phyloP scores from a whole-genome alignment of 306 rosid genomes.

The Calophaca sinica region DNA sequence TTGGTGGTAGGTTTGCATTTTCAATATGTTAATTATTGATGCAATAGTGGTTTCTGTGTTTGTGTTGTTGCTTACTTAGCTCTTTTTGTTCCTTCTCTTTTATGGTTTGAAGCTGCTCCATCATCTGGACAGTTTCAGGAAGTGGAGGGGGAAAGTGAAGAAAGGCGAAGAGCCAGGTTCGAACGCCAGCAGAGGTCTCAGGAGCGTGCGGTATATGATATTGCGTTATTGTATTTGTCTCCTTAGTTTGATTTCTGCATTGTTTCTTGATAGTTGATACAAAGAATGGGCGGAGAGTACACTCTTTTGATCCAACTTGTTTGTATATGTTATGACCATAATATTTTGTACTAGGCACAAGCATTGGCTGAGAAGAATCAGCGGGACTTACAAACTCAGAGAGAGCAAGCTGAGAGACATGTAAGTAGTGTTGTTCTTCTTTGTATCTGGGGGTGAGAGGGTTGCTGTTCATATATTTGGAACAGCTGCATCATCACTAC shows the following conservation, averaged over 20 bases:
- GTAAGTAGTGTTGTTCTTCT: constrained; percentile 54
- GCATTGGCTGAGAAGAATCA: constrained; percentile 97
- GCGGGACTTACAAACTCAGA: constrained; percentile 92
- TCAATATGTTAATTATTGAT: constrained; percentile 31
- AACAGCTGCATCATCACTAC: constrained; percentile 23
- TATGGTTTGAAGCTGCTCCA: constrained; percentile 68
- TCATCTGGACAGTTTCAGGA: constrained; percentile 86
- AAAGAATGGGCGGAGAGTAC: constrained; percentile 19
- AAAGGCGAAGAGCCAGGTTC: constrained; percentile 89
- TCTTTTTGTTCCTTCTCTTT: constrained; percentile 36
- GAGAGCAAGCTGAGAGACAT: constrained; percentile 98
- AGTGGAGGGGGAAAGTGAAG: constrained; percentile 94
- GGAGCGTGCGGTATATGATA: constrained; percentile 82
- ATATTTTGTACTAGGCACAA: constrained; percentile 62
- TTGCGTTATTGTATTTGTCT: constrained; percentile 33
- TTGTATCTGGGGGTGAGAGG: constrained; percentile 16
- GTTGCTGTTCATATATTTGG: constrained; percentile 32
- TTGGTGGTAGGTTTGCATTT: constrained; percentile 71
- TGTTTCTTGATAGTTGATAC: constrained; percentile 20
- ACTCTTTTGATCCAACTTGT: constrained; percentile 17
- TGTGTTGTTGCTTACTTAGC: constrained; percentile 10
- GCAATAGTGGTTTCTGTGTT: constrained; percentile 21
- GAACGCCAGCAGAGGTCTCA: constrained; percentile 92
- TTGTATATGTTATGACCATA: constrained; percentile 45
- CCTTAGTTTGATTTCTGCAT: constrained; percentile 33